Conservation (phyloP, 192 early-diverging fungal species). For the Coemansia sp. region DNA sequence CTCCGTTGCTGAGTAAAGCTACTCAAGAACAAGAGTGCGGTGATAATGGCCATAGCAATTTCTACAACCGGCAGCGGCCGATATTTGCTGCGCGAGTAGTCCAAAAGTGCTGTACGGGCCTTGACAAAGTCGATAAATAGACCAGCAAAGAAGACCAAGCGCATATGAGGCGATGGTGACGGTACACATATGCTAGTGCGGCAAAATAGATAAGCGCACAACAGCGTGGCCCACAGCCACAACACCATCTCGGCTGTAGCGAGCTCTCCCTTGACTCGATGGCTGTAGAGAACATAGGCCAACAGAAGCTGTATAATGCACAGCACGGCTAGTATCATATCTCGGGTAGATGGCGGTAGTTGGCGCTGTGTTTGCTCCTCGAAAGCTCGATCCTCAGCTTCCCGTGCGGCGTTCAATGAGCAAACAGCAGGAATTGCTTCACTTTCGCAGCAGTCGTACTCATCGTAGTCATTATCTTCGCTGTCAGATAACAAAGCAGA, state of each 20-base stretch:
- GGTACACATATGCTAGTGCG: slow-evolving; percentile 22
- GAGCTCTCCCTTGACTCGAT: background rate
- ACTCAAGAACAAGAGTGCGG: slow-evolving; percentile 24
- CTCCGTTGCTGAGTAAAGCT: slow-evolving; percentile 52
- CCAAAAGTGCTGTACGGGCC: slow-evolving; percentile 39
- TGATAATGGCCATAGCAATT: slow-evolving; percentile 25
- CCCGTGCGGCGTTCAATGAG: background rate
- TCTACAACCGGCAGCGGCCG: slow-evolving; percentile 10
- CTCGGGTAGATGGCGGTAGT: slow-evolving; percentile 30
- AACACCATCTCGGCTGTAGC: slow-evolving; percentile 19
- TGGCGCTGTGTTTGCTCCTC: slow-evolving; percentile 3
- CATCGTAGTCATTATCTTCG: slow-evolving; percentile 19
- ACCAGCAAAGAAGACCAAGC: slow-evolving; percentile 37
- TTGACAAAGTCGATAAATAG: slow-evolving; percentile 28
- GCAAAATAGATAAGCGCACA: slow-evolving; percentile 38
- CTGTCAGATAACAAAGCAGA: slow-evolving; percentile 1
- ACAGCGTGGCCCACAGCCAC: slow-evolving; percentile 40
- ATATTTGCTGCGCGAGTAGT: slow-evolving; percentile 23
- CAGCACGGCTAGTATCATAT: slow-evolving; percentile 26
- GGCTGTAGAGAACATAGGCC: slow-evolving; percentile 11
- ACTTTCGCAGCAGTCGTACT: slow-evolving; percentile 3
- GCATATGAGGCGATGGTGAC: slow-evolving; percentile 52
- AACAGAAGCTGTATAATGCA: slow-evolving; percentile 22
- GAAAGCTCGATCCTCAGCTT: background rate
- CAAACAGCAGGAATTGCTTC: background rate